Evolutionary conservation across 2,329 filamentous ascomycete genomes (phyloP), one percentile per base, ranked within the genome.

Genomic region (Scortechinia acanthostroma): DNA sequence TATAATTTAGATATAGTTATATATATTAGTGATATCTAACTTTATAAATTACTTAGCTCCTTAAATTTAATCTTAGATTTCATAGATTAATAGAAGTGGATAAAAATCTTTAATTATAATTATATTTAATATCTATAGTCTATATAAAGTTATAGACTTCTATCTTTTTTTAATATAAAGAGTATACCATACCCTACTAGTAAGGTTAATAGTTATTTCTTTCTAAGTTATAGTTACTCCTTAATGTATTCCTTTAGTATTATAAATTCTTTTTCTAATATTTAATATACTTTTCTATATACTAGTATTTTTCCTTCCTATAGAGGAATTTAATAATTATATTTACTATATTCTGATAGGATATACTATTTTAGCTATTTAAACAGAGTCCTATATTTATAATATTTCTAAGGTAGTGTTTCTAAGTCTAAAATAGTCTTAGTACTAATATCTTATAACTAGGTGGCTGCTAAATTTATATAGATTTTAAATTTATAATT

Each of bases 131-230:
- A 30, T n/a, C 44, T 19, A 42, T 60, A 61, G 40, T 61, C 47
- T 0, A 57, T 47, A 47, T 49, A 59, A 33, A 59, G 53, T 3
- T 45, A 30, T 21, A 57, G 37, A 2, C 45, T 47, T 37, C 42
- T 33, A 30, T 50, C 44, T 22, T 45, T 52, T 37, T 45, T 45
- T 0, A n/a, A 20, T 49, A 46, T 47, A 46, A 54, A 51, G 3
- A 52, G 46, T 13, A 53, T 45, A 17, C 45, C 50, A 10, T 50
- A 42, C 42, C 47, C 46, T 30, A 46, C 48, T 16, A 45, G 44
- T 13, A 45, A 54, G 14, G 50, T 43, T n/a, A 47, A 52, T 33
- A 46, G 37, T 30, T 45, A 28, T 15, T 54, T 55, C 42, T 51
- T 54, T 3, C 47, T 46, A 42, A 48, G 49, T 13, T 49, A 45